These are phyloP conservation scores for Orbilia brochopaga DNA, from an alignment of 2,329 filamentous ascomycete species.

Conservation along the genomic window DNA sequence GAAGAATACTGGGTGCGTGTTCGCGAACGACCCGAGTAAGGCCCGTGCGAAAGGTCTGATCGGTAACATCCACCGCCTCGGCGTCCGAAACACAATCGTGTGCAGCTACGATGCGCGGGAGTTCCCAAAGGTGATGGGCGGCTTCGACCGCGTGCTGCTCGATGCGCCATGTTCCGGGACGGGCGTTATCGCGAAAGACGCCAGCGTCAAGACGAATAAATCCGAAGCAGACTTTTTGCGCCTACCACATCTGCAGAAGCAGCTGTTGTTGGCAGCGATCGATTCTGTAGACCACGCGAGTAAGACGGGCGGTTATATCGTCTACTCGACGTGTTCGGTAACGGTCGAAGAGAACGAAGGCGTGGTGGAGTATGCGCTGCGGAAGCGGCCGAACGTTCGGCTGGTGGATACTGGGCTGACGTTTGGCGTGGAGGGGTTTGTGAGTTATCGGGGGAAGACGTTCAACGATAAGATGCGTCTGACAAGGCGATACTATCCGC, in stretches of 20 bases:
- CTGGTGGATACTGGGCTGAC: slow-evolving; percentile 88
- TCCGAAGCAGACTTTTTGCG: slow-evolving; percentile 92
- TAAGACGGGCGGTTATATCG: slow-evolving; percentile 92
- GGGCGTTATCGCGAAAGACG: slow-evolving; percentile 95
- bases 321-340: slow-evolving; percentile 96
- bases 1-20: slow-evolving; percentile 94
- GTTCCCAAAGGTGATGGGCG: slow-evolving; percentile 92
- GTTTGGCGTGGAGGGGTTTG: slow-evolving; percentile 93
- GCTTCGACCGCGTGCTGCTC: slow-evolving; percentile 91
- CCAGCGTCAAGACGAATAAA: slow-evolving; percentile 97
- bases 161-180: slow-evolving; percentile 96
- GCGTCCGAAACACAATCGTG: slow-evolving; percentile 90
- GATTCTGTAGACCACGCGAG: slow-evolving; percentile 90
- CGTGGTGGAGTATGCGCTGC: slow-evolving; percentile 91
- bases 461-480: slow-evolving; percentile 85
- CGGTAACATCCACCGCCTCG: slow-evolving; percentile 94
- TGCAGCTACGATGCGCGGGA: slow-evolving; percentile 94
- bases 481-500: slow-evolving; percentile 85
- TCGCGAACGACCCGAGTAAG: slow-evolving; percentile 97
- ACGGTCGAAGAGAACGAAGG: slow-evolving; percentile 93
- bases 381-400: slow-evolving; percentile 88
- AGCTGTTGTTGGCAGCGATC: slow-evolving; percentile 88
- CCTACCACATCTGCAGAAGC: slow-evolving; percentile 92
- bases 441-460: slow-evolving; percentile 84
- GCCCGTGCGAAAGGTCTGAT: slow-evolving; percentile 93